Evolutionary conservation across 805 yeast species (phyloP).

Genomic region (Myxozyma mucilagina): DNA sequence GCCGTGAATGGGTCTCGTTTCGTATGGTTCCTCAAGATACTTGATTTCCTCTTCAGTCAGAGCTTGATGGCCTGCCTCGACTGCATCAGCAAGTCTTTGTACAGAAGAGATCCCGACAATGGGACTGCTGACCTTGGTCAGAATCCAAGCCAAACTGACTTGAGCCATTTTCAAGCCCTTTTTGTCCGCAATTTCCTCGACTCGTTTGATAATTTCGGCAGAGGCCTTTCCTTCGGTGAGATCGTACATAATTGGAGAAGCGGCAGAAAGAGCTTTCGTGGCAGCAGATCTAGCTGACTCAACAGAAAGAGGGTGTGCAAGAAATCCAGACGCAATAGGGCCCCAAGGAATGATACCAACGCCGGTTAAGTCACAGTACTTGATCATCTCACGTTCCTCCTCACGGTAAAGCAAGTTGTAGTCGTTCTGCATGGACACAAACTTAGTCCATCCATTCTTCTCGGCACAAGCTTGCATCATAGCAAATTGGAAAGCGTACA

Average conservation of each 20-base stretch:
- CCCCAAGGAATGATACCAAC: slow-evolving; percentile 64
- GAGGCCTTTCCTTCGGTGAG: background rate
- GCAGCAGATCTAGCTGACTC: background rate
- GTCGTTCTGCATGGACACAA: slow-evolving; percentile 56
- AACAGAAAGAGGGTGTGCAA: slow-evolving; percentile 32
- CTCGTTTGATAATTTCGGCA: slow-evolving; percentile 44
- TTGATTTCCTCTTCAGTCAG: slow-evolving; percentile 45
- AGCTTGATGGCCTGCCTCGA: slow-evolving; percentile 45
- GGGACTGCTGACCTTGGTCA: slow-evolving; percentile 54
- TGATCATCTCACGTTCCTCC: slow-evolving; percentile 63
- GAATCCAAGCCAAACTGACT: slow-evolving; percentile 54
- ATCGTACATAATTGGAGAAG: background rate
- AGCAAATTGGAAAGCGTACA: slow-evolving; percentile 54
- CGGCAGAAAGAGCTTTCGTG: background rate
- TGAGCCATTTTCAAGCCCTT: slow-evolving; percentile 53
- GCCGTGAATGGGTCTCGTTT: background rate
- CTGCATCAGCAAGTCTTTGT: slow-evolving; percentile 54
- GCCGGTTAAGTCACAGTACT: slow-evolving; percentile 52
- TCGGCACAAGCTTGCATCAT: slow-evolving; percentile 47
- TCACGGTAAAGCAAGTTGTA: slow-evolving; percentile 59
- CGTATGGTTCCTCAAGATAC: slow-evolving; percentile 39
- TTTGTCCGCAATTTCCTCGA: slow-evolving; percentile 53
- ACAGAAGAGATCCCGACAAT: slow-evolving; percentile 55
- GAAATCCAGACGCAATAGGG: slow-evolving; percentile 55
- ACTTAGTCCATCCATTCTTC: slow-evolving; percentile 55